A percentile compares a stretch with the other conserved stretches of the same genome.
phyloP scores from a whole-genome alignment of 495 filamentous ascomycete genomes.

The Glutinoglossum americanum region DNA sequence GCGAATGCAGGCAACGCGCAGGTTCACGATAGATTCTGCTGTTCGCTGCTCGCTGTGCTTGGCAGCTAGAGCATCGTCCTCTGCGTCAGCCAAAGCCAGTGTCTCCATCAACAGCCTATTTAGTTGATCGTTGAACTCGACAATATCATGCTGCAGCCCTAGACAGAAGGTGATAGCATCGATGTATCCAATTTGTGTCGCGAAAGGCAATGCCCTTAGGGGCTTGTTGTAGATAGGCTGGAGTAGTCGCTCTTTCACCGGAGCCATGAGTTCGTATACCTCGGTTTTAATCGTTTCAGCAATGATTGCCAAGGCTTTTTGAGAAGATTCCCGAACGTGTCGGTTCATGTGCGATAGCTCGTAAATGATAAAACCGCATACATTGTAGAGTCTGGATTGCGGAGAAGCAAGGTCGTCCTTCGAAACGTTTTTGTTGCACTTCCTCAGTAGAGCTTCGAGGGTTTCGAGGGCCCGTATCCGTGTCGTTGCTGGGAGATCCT shows the following conservation, averaged over 20 bases:
- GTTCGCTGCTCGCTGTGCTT: conserved; percentile 81
- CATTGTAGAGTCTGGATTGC: conserved; percentile 40
- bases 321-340: conserved; percentile 71
- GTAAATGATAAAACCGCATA: conserved; percentile 63
- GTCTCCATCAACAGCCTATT: conserved; percentile 83
- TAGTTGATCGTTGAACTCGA: conserved; percentile 75
- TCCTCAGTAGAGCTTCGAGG: conserved; percentile 49
- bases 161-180: conserved; percentile 91
- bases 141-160: conserved; percentile 61
- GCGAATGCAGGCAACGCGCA: conserved; percentile 86
- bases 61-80: conserved; percentile 65
- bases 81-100: conserved; percentile 75
- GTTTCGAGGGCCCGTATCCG: conserved; percentile 61
- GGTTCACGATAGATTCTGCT: conserved; percentile 68
- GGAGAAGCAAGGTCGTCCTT: conserved; percentile 55
- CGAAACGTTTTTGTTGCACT: conserved; percentile 49
- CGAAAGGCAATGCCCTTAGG: conserved; percentile 72
- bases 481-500: conserved; percentile 74
- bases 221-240: conserved; percentile 87
- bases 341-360: conserved; percentile 89
- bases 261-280: conserved; percentile 64
- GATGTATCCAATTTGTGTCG: conserved; percentile 90
- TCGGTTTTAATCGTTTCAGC: conserved; percentile 52
- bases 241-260: conserved; percentile 70
- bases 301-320: conserved; percentile 58